These are phyloP conservation scores for Esteya vermicola DNA, from an alignment of 2,329 filamentous ascomycete genomes.

Conservation along the genomic window DNA sequence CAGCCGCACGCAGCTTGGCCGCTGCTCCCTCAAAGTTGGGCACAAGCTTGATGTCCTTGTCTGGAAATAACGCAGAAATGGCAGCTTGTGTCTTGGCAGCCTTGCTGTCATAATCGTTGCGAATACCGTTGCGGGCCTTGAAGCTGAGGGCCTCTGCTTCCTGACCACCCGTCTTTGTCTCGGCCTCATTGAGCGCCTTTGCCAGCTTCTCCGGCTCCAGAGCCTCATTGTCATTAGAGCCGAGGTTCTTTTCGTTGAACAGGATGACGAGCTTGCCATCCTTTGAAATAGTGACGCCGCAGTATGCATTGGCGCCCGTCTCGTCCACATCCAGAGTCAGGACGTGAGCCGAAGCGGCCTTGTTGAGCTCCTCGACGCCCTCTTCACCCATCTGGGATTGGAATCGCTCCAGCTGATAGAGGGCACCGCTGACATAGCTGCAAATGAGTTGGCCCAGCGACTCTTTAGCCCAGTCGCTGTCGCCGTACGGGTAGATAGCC, in stretches of 20 bases:
- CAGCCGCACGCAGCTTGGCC: slow-evolving; percentile 21
- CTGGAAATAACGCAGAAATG: slow-evolving; percentile 18
- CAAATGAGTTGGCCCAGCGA: slow-evolving; percentile 29
- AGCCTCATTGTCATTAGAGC: slow-evolving; percentile 28
- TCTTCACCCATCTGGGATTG: slow-evolving; percentile 16
- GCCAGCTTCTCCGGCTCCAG: slow-evolving; percentile 22
- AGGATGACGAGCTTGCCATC: slow-evolving; percentile 33
- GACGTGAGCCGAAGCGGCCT: slow-evolving; percentile 25
- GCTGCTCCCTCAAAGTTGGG: slow-evolving; percentile 32
- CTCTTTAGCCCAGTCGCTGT: slow-evolving; percentile 24
- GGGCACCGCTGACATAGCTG: slow-evolving; percentile 17
- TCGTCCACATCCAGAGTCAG: slow-evolving; percentile 32
- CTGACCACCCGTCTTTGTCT: neutral
- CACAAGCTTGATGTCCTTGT: slow-evolving; percentile 27
- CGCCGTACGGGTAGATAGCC: slow-evolving; percentile 30
- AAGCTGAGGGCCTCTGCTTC: slow-evolving; percentile 23
- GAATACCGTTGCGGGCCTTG: slow-evolving; percentile 26
- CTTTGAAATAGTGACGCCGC: slow-evolving; percentile 24
- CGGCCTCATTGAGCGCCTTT: slow-evolving; percentile 31
- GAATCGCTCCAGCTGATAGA: slow-evolving; percentile 5
- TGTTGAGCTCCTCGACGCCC: slow-evolving; percentile 28
- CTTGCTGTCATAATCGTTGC: slow-evolving; percentile 26
- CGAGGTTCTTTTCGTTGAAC: slow-evolving; percentile 27
- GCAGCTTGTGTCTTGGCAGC: slow-evolving; percentile 24
- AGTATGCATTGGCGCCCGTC: slow-evolving; percentile 23